Base-by-base conservation (phyloP, 495 filamentous ascomycete species). In the Talaromyces nanjingensis region DNA sequence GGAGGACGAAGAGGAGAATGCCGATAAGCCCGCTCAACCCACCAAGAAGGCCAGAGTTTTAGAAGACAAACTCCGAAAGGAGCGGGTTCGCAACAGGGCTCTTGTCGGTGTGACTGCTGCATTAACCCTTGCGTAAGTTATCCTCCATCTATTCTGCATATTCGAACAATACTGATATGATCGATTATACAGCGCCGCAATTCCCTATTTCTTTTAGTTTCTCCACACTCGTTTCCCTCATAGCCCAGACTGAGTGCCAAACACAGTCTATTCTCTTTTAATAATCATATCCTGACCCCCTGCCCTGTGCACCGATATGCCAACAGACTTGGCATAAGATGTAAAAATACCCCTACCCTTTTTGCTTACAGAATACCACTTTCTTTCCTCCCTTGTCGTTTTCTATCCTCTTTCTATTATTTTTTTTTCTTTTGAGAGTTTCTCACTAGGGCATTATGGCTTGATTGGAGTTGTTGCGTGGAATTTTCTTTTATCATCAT, bases 71-170 rank as follows among this genome's bases (percentile, higher is more conserved):
- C 71, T 96, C 63, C 87, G 87, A 73, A 91, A 88, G 72, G 90
- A 96, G 74, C 88, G 84, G 66, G 88, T 96, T 47, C 86, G 88
- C 74, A 91, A 86, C 69, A 85, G 91, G 68, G 91, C 93, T 60
- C 80, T 94, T 63, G 80, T 96, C 68, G 93, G 94, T 52, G 82
- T 97, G 60, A 90, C 86, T 39, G 91, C 88, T 49, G 91, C 89
- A 24, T 84, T 97, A 73, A 89, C 89, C 31, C 80, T 97, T 76
- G 92, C 92, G 93, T 97, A 82, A 77, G 92, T 59, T 88, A 37
- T 57, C 29, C 65, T 22, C 22, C 11, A n/a, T 54, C 14, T 11
- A 33, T 47, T 9, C 18, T 34, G 27, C 16, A 25, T 60, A 9
- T 22, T 12, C 20, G 14, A 11, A n/a, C 37, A 16, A 25, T 14